Conservation (phyloP, 495 filamentous ascomycete species). For the Penicillium soppii region DNA sequence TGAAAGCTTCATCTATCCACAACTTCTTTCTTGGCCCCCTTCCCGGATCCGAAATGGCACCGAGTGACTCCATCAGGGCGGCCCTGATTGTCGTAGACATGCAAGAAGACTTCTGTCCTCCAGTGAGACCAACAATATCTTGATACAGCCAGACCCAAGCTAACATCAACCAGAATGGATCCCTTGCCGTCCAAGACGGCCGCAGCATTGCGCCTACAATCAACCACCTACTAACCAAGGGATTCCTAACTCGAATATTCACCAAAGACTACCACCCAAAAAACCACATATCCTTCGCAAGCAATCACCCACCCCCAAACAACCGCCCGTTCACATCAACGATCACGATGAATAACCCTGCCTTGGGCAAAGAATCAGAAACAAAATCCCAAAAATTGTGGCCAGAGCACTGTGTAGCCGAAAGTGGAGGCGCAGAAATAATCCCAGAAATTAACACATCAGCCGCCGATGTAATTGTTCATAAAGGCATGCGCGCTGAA, state of each 20-base stretch:
- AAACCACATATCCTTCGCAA: constrained; percentile 86
- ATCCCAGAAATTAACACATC: constrained; percentile 67
- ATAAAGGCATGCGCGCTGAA: constrained; percentile 71
- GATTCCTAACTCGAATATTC: constrained; percentile 70
- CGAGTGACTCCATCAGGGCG: constrained; percentile 8
- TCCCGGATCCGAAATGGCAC: constrained; percentile 9
- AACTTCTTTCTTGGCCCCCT: neutral
- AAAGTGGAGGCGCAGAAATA: constrained; percentile 69
- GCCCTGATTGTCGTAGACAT: constrained; percentile 80
- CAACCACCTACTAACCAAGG: constrained; percentile 69
- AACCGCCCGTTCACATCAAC: constrained; percentile 65
- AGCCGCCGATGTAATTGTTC: constrained; percentile 61
- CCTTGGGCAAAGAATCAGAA: constrained; percentile 55
- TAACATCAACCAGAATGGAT: constrained; percentile 60
- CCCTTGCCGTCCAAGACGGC: constrained; percentile 73
- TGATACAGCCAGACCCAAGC: neutral
- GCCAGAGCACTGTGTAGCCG: constrained; percentile 86
- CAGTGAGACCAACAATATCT: constrained; percentile 55
- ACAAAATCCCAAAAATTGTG: constrained; percentile 71
- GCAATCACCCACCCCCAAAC: constrained; percentile 66
- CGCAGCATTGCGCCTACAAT: constrained; percentile 66
- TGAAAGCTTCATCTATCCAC: neutral
- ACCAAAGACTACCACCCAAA: constrained; percentile 88
- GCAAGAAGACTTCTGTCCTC: constrained; percentile 96
- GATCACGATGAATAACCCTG: constrained; percentile 66